Base-by-base conservation (phyloP, 2,329 filamentous ascomycete genomes). In the Xylariaceae sp. region DNA sequence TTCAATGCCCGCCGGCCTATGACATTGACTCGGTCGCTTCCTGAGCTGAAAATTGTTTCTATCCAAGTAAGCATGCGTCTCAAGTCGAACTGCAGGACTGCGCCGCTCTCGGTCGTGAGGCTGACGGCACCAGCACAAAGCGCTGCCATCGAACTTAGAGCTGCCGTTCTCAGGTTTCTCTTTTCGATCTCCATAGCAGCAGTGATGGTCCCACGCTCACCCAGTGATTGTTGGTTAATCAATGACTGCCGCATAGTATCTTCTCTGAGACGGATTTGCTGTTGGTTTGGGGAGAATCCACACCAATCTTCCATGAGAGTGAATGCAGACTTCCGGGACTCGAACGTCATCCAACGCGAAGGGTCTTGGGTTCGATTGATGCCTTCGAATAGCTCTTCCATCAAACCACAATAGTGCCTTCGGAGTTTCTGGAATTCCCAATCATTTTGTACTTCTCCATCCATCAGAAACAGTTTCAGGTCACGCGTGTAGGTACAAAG, bases 221-320 rank as follows among this genome's bases (percentile, higher is more conserved):
- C 83, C 15, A 85, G 69, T 17, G 86, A 82, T 49, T 94, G 89
- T 48, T 90, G 86, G 45, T 92, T 84, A 33, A 95, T 84, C 57
- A 94, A 78, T 2, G 88, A 89, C 58, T 91, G 87, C 39, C 89
- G 81, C 86, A 96, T 95, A 33, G 82, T 87, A 54, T 95, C 87
- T 68, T 96, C 91, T 53, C 90, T 80, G 50, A 86, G 84, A 5
- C 85, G 82, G 38, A 96, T 88, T 56, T 95, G 88, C 12, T 74
- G 77, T 65, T 95, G 90, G 56, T 96, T 96, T 0, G 91, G 90
- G 7, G 91, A 96, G 66, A 95, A 96, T 2, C 94, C 94, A 66
- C 94, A 99, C 95, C 95, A 99, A 57, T 97, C 92, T 69, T 99
- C 94, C 91, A 99, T 97, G 42, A 99, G 73, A 0, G 91, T 86